Conservation (phyloP, 176 grass and related monocot species). For the Musa beccarii region DNA sequence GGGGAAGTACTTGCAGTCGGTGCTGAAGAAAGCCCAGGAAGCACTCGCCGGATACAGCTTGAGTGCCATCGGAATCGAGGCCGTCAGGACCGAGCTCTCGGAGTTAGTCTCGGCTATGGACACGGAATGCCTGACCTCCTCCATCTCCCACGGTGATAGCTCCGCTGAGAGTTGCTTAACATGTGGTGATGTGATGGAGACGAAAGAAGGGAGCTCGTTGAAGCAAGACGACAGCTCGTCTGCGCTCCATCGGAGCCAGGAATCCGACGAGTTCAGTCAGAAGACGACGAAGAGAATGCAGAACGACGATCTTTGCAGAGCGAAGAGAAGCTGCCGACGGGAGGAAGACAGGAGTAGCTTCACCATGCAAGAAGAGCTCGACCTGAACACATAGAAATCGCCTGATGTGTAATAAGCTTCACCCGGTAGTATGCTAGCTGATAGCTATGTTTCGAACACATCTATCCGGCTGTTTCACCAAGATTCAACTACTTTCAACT, state of each 20-base stretch:
- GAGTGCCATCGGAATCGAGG: slow-evolving; percentile 20
- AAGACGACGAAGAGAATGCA: not conserved
- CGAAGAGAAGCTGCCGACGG: not conserved
- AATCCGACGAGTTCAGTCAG: not conserved
- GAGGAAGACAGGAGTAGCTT: not conserved
- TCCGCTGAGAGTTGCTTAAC: slow-evolving; percentile 67
- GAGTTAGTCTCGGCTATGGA: slow-evolving; percentile 43
- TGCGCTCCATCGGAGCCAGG: slow-evolving; percentile 1
- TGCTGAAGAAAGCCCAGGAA: slow-evolving; percentile 56
- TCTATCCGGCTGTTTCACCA: no score
- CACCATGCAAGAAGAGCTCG: not conserved
- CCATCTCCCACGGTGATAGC: slow-evolving; percentile 21
- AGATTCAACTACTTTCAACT: no score
- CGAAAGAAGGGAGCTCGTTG: slow-evolving; percentile 21
- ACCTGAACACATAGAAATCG: not conserved
- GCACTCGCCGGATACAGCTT: slow-evolving; percentile 30
- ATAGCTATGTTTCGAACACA: no score
- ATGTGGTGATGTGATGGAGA: slow-evolving; percentile 31
- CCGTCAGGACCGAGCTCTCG: slow-evolving; percentile 42
- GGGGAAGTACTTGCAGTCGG: slow-evolving; percentile 74
- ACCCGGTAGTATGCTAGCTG: no score
- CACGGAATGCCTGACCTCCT: slow-evolving; percentile 36
- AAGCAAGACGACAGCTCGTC: slow-evolving; percentile 3
- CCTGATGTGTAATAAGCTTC: no score
- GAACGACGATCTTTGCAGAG: not conserved